phyloP scores from a whole-genome alignment of 257 asterid genomes.

The Scutellaria barbata region DNA sequence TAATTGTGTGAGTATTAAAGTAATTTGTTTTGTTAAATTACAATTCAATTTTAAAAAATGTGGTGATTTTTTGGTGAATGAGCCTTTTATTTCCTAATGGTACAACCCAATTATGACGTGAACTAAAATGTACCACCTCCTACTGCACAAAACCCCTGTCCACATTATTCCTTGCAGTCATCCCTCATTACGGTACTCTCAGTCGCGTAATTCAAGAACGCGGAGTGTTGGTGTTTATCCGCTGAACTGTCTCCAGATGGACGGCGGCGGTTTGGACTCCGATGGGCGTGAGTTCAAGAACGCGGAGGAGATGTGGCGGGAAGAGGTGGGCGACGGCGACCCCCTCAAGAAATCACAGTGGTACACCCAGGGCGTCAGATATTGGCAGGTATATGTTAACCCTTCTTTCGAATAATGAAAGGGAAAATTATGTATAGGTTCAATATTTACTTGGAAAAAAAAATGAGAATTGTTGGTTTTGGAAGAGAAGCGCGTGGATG shows the following conservation, averaged over 20 bases:
- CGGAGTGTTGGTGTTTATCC: constrained; percentile 24
- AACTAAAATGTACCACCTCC: constrained; percentile 39
- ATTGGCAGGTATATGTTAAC: constrained; percentile 67
- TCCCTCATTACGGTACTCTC: constrained; percentile 22
- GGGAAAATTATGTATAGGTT: not conserved
- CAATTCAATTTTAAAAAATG: too few species aligned
- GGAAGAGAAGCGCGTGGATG: constrained; percentile 84
- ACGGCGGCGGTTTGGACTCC: constrained; percentile 65
- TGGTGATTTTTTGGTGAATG: too few species aligned
- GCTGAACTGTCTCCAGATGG: constrained; percentile 46
- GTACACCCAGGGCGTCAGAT: constrained; percentile 79
- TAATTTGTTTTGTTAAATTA: too few species aligned
- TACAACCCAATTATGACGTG: constrained; percentile 22
- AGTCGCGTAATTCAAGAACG: constrained; percentile 7
- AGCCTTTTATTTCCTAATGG: not conserved
- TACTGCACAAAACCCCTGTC: constrained; percentile 36
- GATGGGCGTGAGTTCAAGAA: constrained; percentile 74
- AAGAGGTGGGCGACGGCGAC: constrained; percentile 71
- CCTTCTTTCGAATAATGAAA: not conserved
- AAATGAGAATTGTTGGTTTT: constrained; percentile 9
- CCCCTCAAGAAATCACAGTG: constrained; percentile 73
- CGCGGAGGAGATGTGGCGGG: constrained; percentile 94
- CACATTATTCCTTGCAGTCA: constrained; percentile 8
- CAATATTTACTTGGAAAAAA: not conserved
- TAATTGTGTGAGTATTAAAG: too few species aligned